Evolutionary conservation across 2,329 filamentous ascomycete genomes (phyloP).

Genomic region (Sphaerulina vaccinii): DNA sequence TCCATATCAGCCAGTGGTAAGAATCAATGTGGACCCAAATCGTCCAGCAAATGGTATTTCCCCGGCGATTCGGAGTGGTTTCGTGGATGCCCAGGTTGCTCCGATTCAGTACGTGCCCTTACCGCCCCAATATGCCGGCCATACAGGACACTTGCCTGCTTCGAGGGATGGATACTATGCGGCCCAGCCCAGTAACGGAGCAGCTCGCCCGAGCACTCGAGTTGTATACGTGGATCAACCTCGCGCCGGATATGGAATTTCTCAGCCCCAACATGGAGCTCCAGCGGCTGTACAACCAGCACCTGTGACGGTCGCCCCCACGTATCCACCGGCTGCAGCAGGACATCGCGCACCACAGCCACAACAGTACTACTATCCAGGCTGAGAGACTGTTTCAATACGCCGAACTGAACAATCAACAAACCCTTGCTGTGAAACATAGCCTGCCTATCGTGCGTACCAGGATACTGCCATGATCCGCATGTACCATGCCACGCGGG

Average conservation of each 20-base stretch:
- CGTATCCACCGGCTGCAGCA: not conserved
- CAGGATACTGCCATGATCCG: too few species aligned
- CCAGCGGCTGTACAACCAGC: slow-evolving; percentile 37
- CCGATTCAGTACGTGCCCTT: slow-evolving; percentile 25
- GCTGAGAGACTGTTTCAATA: slow-evolving; percentile 15
- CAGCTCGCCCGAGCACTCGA: not conserved
- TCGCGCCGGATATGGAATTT: slow-evolving; percentile 9
- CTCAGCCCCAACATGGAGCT: slow-evolving; percentile 34
- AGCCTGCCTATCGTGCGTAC: too few species aligned
- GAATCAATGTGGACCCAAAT: not conserved
- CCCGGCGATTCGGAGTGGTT: slow-evolving; percentile 5
- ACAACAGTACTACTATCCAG: slow-evolving; percentile 27
- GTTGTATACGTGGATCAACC: slow-evolving; percentile 15
- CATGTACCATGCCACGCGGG: too few species aligned
- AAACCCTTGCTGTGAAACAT: not conserved
- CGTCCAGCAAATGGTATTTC: not conserved
- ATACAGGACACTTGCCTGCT: not conserved
- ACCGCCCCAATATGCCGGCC: not conserved
- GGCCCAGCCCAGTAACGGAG: not conserved
- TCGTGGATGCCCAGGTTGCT: slow-evolving; percentile 26
- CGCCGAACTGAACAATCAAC: not conserved
- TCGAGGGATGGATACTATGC: not conserved
- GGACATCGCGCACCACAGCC: slow-evolving; percentile 9
- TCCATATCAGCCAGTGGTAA: not conserved
- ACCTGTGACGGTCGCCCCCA: slow-evolving; percentile 10